Evolutionary conservation across 768 basidiomycete genomes (phyloP).

Genomic region (Vishniacozyma victoriae): DNA sequence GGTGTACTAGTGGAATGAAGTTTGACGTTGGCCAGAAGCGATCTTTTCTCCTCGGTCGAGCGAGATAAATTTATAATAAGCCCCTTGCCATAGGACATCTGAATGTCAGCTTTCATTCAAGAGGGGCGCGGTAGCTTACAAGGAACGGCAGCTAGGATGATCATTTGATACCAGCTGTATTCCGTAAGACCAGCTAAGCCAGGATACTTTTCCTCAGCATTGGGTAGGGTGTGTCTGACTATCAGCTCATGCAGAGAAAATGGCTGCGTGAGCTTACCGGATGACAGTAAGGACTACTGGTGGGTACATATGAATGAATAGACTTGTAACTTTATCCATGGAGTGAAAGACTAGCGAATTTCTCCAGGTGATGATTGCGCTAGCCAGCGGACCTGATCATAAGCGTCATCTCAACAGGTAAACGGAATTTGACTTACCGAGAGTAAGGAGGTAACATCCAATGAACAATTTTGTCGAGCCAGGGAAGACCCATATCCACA

Average conservation of each 20-base stretch:
- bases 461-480: conserved; percentile 70
- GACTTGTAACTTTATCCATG: conserved; percentile 86
- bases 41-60: conserved; percentile 84
- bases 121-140: conserved; percentile 56
- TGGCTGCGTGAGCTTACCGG: conserved; percentile 16
- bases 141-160: conserved; percentile 73
- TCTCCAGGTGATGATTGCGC: conserved; percentile 95
- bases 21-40: conserved; percentile 81
- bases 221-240: conserved; percentile 77
- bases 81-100: conserved; percentile 88
- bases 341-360: conserved; percentile 98
- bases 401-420: not conserved
- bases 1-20: conserved; percentile 66
- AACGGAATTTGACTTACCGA: conserved; percentile 52
- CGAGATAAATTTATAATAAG: conserved; percentile 95
- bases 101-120: conserved; percentile 4
- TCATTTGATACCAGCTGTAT: conserved; percentile 63
- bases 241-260: not conserved
- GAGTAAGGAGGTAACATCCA: conserved; percentile 85
- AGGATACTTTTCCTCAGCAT: conserved; percentile 74
- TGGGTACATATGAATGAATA: conserved; percentile 92
- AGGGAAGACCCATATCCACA: conserved; percentile 89
- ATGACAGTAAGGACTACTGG: conserved; percentile 89
- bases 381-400: conserved; percentile 62
- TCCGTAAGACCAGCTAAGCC: conserved; percentile 67